phyloP scores from a whole-genome alignment of 441 rosid species.

The Mallotus repandus region DNA sequence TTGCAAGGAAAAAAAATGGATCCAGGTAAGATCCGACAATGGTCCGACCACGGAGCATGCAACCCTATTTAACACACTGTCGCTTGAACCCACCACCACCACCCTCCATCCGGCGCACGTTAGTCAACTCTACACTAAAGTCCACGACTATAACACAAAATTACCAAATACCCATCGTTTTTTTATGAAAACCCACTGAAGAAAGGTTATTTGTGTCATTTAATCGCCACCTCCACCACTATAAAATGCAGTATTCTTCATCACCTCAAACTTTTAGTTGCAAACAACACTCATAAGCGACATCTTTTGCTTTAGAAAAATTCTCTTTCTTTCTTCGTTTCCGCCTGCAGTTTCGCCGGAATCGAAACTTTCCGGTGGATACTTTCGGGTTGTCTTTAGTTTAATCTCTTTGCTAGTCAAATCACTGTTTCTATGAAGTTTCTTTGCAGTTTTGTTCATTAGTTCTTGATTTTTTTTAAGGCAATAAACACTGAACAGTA shows the following conservation, averaged over 20 bases:
- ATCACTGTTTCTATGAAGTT: constrained; percentile 6
- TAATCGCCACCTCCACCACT: background rate
- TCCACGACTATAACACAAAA: background rate
- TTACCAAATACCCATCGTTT: constrained; percentile 24
- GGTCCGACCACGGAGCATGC: constrained; percentile 45
- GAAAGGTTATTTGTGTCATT: constrained; percentile 24
- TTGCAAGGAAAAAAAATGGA: too few species aligned
- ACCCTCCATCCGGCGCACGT: constrained; percentile 16
- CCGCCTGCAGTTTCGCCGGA: constrained; percentile 29
- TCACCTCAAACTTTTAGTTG: constrained; percentile 28
- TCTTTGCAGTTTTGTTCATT: background rate
- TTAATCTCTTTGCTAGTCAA: background rate
- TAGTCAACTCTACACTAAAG: constrained; percentile 15
- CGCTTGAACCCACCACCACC: background rate
- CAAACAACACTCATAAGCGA: constrained; percentile 26
- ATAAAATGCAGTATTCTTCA: constrained; percentile 30
- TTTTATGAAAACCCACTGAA: background rate
- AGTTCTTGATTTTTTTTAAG: background rate
- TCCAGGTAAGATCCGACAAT: constrained; percentile 38
- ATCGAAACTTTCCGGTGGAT: constrained; percentile 18
- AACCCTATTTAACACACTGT: constrained; percentile 33
- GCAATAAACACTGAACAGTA: background rate
- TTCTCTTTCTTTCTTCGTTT: background rate
- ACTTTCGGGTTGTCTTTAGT: background rate
- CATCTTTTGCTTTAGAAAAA: background rate